Conservation (phyloP, 2,329 filamentous ascomycete genomes). For the Lasiodiplodia sp. region DNA sequence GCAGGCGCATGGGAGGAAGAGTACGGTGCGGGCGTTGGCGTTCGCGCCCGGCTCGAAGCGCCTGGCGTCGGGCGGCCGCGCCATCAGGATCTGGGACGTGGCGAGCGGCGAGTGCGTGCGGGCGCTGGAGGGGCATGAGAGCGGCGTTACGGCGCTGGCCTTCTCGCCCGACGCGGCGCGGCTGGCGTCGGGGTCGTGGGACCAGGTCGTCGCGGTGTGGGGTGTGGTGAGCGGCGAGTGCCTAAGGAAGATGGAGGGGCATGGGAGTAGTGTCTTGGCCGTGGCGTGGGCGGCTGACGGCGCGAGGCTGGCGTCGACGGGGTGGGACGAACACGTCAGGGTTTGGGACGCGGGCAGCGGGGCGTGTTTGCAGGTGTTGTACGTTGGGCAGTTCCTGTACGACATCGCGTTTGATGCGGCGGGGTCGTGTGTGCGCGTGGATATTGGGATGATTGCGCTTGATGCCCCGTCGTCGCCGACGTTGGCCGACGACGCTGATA, state of each 20-base stretch:
- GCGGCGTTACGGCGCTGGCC: conserved; percentile 33
- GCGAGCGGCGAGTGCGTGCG: not conserved
- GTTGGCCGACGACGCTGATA: not conserved
- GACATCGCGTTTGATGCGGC: conserved; percentile 35
- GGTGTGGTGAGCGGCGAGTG: conserved; percentile 33
- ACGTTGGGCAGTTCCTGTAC: conserved; percentile 26
- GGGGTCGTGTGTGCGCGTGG: conserved; percentile 35
- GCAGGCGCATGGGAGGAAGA: too few species aligned
- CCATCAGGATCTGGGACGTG: too few species aligned
- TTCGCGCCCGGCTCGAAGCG: too few species aligned
- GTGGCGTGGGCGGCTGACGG: too few species aligned
- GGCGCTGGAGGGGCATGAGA: conserved; percentile 35
- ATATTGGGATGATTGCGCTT: conserved; percentile 33
- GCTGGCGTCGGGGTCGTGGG: conserved; percentile 35
- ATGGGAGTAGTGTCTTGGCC: too few species aligned
- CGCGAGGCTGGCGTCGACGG: too few species aligned
- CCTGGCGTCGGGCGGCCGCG: too few species aligned
- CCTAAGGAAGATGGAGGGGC: conserved; percentile 30
- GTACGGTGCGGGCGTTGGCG: too few species aligned
- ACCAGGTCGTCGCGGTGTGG: conserved; percentile 35
- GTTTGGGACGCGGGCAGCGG: not conserved
- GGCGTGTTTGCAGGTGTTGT: not conserved
- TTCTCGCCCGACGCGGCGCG: conserved; percentile 37
- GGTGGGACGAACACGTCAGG: too few species aligned
- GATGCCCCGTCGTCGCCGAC: conserved; percentile 10